Evolutionary conservation across 805 yeast species (phyloP).

Genomic region (Saturnispora mendoncae): DNA sequence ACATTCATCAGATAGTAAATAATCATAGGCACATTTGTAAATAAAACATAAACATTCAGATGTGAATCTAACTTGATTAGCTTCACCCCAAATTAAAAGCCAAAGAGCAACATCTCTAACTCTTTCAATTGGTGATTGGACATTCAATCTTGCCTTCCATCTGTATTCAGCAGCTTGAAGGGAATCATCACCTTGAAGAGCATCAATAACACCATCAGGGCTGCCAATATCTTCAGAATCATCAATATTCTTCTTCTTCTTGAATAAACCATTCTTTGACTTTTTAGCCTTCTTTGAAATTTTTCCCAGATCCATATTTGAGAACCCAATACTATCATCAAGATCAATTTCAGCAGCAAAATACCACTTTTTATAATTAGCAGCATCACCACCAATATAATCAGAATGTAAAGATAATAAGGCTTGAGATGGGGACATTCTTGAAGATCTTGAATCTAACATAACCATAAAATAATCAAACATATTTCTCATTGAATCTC

Average conservation of each 20-base stretch:
- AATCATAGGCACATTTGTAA: conserved; percentile 90
- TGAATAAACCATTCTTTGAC: conserved; percentile 44
- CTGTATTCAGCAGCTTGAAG: conserved; percentile 74
- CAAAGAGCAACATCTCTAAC: conserved; percentile 73
- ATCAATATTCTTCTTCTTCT: conserved; percentile 59
- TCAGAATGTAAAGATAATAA: conserved; percentile 75
- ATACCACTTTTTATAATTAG: conserved; percentile 82
- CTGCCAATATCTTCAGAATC: conserved; percentile 59
- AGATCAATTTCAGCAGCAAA: conserved; percentile 83
- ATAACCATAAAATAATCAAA: conserved; percentile 82
- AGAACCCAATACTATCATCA: conserved; percentile 77
- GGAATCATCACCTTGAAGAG: conserved; percentile 76
- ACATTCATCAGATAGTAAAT: conserved; percentile 80
- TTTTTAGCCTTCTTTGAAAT: conserved; percentile 71
- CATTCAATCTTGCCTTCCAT: conserved; percentile 78
- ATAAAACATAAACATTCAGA: conserved; percentile 86
- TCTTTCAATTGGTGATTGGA: conserved; percentile 63
- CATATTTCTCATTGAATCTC: conserved; percentile 89
- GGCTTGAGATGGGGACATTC: conserved; percentile 89
- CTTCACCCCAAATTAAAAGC: conserved; percentile 81
- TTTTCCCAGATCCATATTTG: conserved; percentile 72
- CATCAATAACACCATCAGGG: conserved; percentile 50
- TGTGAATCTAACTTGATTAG: conserved; percentile 89
- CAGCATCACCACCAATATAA: conserved; percentile 80
- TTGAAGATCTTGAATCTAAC: conserved; percentile 72